Conservation (phyloP, 805 yeast species). For the Metschnikowia kunwiensis region DNA sequence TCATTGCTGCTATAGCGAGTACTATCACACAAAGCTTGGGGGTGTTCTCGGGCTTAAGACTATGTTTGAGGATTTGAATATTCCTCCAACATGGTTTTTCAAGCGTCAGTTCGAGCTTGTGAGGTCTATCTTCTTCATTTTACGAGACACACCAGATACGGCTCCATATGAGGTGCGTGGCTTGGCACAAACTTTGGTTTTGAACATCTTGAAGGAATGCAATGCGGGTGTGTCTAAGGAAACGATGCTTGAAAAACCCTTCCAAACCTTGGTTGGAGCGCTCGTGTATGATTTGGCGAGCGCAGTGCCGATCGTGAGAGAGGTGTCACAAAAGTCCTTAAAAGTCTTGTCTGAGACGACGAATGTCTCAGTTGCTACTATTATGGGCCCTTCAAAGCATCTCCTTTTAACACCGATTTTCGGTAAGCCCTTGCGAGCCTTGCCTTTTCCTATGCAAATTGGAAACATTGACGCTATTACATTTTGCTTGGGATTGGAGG, state of each 20-base stretch:
- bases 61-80: conserved; percentile 61
- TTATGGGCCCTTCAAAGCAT: conserved; percentile 80
- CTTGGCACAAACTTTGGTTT: conserved; percentile 65
- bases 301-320: conserved; percentile 78
- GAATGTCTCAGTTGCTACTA: conserved; percentile 61
- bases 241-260: conserved; percentile 64
- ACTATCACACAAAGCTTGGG: conserved; percentile 80
- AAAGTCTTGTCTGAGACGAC: conserved; percentile 67
- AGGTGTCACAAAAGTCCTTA: conserved; percentile 73
- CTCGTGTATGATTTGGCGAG: conserved; percentile 90
- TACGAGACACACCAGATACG: conserved; percentile 85
- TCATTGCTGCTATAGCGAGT: conserved; percentile 89
- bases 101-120: conserved; percentile 80
- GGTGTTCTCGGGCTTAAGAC: conserved; percentile 82
- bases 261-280: conserved; percentile 81
- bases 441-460: conserved; percentile 98
- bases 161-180: conserved; percentile 78
- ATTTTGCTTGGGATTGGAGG: conserved; percentile 77
- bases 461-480: conserved; percentile 98
- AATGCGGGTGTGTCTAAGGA: conserved; percentile 58
- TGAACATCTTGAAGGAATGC: conserved; percentile 62
- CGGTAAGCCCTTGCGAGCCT: conserved; percentile 93
- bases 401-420: conserved; percentile 88
- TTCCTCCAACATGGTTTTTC: conserved; percentile 71
- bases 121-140: conserved; percentile 81